Conservation (phyloP, 2,329 filamentous ascomycete species). For the Teratosphaeriaceae sp. region DNA sequence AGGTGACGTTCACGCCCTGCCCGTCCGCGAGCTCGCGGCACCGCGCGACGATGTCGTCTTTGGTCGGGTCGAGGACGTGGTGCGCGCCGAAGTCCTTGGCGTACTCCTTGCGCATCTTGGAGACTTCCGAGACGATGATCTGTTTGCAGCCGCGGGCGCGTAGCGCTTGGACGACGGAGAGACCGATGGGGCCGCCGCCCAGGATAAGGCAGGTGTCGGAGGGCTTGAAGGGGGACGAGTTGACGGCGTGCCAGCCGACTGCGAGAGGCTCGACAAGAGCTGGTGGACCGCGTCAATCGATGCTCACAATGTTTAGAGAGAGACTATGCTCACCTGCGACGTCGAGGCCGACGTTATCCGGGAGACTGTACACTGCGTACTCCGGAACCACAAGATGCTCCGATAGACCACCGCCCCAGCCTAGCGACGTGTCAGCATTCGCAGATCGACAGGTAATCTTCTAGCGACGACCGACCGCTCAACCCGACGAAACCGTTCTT, state of each 20-base stretch:
- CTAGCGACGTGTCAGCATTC: no score
- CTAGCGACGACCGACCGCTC: no score
- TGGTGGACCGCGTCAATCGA: no score
- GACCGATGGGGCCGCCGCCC: conserved; percentile 20
- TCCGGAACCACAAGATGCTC: conserved; percentile 12
- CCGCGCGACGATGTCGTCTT: conserved; percentile 13
- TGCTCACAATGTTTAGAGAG: no score
- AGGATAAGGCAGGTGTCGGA: conserved; percentile 14
- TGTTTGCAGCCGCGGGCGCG: conserved; percentile 11
- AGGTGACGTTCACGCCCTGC: conserved; percentile 16
- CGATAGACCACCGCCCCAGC: conserved; percentile 17
- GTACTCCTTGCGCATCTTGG: conserved; percentile 12
- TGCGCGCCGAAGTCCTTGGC: conserved; percentile 8
- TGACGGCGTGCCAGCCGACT: not conserved
- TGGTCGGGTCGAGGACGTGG: conserved; percentile 15
- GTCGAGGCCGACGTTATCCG: conserved; percentile 11
- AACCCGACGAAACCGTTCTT: conserved; percentile 17
- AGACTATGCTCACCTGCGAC: no score
- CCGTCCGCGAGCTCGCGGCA: conserved; percentile 12
- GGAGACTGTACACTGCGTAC: conserved; percentile 12
- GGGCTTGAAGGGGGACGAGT: not conserved
- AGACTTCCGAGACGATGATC: conserved; percentile 16
- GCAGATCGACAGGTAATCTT: no score
- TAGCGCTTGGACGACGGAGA: conserved; percentile 15
- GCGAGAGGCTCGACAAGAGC: no score